These are phyloP conservation scores for Candolleomyces efflorescens DNA, from an alignment of 768 basidiomycete genomes.

Conservation along the genomic window DNA sequence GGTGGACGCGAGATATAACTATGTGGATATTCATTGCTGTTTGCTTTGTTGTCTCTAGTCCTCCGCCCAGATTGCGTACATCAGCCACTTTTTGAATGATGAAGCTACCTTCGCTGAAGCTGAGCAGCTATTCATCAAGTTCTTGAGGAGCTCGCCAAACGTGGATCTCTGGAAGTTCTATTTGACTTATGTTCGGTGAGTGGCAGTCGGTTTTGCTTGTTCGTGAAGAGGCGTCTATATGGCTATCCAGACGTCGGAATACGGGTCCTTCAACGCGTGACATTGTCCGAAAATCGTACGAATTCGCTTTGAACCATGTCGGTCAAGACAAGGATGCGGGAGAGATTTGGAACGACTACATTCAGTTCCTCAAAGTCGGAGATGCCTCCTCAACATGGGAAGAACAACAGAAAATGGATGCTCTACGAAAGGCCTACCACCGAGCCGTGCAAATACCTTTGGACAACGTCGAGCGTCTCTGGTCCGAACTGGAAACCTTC, in stretches of 20 bases:
- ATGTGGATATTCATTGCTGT: no score
- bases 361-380: slow-evolving; percentile 78
- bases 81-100: slow-evolving; percentile 68
- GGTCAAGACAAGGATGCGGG: slow-evolving; percentile 92
- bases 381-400: slow-evolving; percentile 91
- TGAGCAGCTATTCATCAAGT: slow-evolving; percentile 86
- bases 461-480: slow-evolving; percentile 87
- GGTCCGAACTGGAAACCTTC: slow-evolving; percentile 92
- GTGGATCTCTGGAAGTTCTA: slow-evolving; percentile 94
- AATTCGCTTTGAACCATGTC: slow-evolving; percentile 85
- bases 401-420: slow-evolving; percentile 92
- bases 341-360: slow-evolving; percentile 92
- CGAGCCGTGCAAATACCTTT: slow-evolving; percentile 93
- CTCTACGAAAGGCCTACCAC: slow-evolving; percentile 87
- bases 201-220: slow-evolving; percentile 19
- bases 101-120: slow-evolving; percentile 67
- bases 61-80: slow-evolving; percentile 79
- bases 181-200: slow-evolving; percentile 86
- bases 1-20: no score
- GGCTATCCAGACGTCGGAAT: slow-evolving; percentile 55
- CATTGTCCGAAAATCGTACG: slow-evolving; percentile 82
- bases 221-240: slow-evolving; percentile 10
- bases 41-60: slow-evolving; percentile 43
- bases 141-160: slow-evolving; percentile 78
- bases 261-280: slow-evolving; percentile 65